These are phyloP conservation scores for Penicillium flavigenum DNA, from an alignment of 495 filamentous ascomycete species.

Conservation along the genomic window DNA sequence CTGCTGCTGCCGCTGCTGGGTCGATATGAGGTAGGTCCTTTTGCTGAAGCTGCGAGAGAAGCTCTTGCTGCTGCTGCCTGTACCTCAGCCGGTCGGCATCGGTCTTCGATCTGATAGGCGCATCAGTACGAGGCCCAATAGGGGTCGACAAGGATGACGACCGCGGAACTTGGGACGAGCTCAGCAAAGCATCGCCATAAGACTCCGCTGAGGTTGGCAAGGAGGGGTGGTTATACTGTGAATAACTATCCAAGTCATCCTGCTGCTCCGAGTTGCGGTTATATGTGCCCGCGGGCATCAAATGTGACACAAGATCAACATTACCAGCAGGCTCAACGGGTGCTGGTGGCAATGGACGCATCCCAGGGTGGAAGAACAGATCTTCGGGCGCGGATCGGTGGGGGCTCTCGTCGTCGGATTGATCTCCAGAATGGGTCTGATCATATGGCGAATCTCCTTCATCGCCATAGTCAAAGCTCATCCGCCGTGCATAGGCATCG, in stretches of 20 bases:
- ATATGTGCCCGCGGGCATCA: slow-evolving; percentile 60
- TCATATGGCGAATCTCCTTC: slow-evolving; percentile 54
- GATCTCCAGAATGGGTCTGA: slow-evolving; percentile 53
- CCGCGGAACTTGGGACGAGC: slow-evolving; percentile 65
- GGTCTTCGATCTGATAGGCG: slow-evolving; percentile 88
- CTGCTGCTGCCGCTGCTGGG: slow-evolving; percentile 47
- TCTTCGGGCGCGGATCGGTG: slow-evolving; percentile 72
- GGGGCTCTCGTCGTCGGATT: slow-evolving; percentile 54
- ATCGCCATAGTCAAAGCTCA: slow-evolving; percentile 95
- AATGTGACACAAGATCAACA: slow-evolving; percentile 43
- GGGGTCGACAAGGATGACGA: slow-evolving; percentile 81
- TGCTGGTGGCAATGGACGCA: slow-evolving; percentile 79
- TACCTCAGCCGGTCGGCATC: slow-evolving; percentile 73
- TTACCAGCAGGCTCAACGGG: slow-evolving; percentile 55
- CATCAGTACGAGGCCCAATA: slow-evolving; percentile 73
- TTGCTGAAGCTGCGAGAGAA: slow-evolving; percentile 51
- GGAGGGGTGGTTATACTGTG: slow-evolving; percentile 46
- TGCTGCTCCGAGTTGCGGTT: slow-evolving; percentile 40
- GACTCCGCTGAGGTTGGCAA: slow-evolving; percentile 47
- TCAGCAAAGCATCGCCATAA: slow-evolving; percentile 46
- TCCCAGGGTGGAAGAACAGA: slow-evolving; percentile 89
- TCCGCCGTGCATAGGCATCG: slow-evolving; percentile 57
- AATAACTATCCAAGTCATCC: slow-evolving; percentile 31
- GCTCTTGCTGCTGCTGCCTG: slow-evolving; percentile 58
- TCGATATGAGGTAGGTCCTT: slow-evolving; percentile 45